These are phyloP conservation scores for Plasmodium malariae DNA, from an alignment of 169 alveolate genomes.

Conservation along the genomic window DNA sequence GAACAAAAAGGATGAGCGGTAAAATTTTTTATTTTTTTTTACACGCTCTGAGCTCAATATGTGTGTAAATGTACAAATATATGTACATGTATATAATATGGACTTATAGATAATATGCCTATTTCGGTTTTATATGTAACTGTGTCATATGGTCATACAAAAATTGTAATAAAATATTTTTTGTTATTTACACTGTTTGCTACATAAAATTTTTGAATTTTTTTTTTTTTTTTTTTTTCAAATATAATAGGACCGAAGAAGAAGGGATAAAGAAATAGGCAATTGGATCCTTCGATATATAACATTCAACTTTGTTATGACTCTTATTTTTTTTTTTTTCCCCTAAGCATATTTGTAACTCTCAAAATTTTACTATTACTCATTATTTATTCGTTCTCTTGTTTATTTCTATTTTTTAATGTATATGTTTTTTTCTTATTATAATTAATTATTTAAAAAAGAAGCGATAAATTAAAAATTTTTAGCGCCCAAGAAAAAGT, in stretches of 20 bases:
- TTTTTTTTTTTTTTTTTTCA: not conserved
- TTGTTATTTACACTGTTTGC: not conserved
- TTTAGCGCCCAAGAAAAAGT: not conserved
- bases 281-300: not conserved
- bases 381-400: not conserved
- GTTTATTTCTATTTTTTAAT: not conserved
- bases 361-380: not conserved
- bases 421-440: not conserved
- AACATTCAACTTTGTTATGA: not conserved
- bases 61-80: not conserved
- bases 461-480: too few relatives aligned
- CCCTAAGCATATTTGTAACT: too few relatives aligned
- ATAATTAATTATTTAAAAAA: too few relatives aligned
- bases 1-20: not conserved
- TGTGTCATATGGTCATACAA: too few relatives aligned
- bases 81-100: not conserved
- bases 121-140: too few relatives aligned
- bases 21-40: not conserved
- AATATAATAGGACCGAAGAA: constrained; percentile 44
- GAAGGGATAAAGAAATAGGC: constrained; percentile 15
- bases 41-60: not conserved
- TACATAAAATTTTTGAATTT: not conserved
- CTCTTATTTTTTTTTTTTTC: not conserved
- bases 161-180: too few relatives aligned
- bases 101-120: too few relatives aligned